Percentiles rank a stretch among this genome's conserved stretches.
Evolutionary conservation across 148 eudicot genomes (phyloP).

Genomic region (Spergularia marina): DNA sequence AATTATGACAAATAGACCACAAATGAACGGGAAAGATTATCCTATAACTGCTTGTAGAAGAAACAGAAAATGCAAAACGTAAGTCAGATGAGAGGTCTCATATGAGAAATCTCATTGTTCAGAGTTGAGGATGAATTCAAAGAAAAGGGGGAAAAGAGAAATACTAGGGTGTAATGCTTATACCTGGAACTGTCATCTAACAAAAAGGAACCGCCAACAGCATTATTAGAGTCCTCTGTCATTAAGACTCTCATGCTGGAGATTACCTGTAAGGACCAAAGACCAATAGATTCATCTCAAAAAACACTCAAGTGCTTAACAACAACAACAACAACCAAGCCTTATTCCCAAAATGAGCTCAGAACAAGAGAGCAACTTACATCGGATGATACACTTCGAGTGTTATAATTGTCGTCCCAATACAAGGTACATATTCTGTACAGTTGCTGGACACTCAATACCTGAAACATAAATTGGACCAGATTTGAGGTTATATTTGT

Average conservation of each 20-base stretch:
- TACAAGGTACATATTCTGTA: conserved; percentile 96
- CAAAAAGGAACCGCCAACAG: conserved; percentile 70
- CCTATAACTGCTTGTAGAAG: background rate
- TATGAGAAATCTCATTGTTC: too few relatives aligned
- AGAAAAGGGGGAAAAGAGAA: too few relatives aligned
- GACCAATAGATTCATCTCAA: background rate
- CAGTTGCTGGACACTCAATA: conserved; percentile 91
- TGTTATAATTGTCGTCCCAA: conserved; percentile 97
- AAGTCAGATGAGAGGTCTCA: background rate
- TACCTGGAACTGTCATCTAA: conserved; percentile 97
- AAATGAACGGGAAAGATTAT: too few relatives aligned
- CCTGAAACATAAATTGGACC: conserved; percentile 38
- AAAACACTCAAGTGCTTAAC: background rate
- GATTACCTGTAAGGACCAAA: conserved; percentile 58
- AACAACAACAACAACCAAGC: background rate
- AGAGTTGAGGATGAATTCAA: too few relatives aligned
- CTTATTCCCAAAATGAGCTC: too few relatives aligned
- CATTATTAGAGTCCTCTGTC: conserved; percentile 91
- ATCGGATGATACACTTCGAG: conserved; percentile 91
- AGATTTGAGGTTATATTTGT: background rate
- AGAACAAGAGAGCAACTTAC: conserved; percentile 40
- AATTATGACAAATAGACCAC: too few relatives aligned
- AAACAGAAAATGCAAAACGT: background rate
- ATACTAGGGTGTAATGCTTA: background rate
- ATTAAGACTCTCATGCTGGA: conserved; percentile 91